These are phyloP conservation scores for Waltiozyma sp. DNA, from an alignment of 1,139 yeast genomes.

Conservation along the genomic window DNA sequence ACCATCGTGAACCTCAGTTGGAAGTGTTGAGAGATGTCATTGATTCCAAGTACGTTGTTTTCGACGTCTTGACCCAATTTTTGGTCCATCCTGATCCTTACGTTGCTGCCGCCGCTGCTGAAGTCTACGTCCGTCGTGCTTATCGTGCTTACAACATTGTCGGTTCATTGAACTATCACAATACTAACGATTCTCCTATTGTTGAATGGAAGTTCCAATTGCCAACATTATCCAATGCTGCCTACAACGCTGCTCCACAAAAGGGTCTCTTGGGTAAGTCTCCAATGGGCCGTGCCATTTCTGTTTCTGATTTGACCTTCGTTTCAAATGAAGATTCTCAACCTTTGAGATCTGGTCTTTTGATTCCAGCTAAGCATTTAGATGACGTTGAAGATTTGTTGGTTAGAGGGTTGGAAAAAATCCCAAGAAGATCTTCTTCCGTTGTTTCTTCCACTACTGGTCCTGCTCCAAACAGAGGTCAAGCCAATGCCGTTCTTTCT, in stretches of 20 bases:
- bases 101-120: constrained; percentile 93
- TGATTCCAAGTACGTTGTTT: constrained; percentile 91
- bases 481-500: constrained; percentile 33
- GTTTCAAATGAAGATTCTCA: constrained; percentile 55
- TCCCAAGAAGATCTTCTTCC: constrained; percentile 35
- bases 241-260: constrained; percentile 54
- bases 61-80: constrained; percentile 90
- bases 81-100: constrained; percentile 74
- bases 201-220: constrained; percentile 87
- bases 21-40: constrained; percentile 81
- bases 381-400: constrained; percentile 86
- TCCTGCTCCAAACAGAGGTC: constrained; percentile 34
- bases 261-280: constrained; percentile 28
- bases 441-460: constrained; percentile 24
- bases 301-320: constrained; percentile 85
- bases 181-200: constrained; percentile 46
- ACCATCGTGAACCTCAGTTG: constrained; percentile 74
- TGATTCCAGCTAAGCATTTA: constrained; percentile 71
- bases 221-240: constrained; percentile 76
- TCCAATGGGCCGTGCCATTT: constrained; percentile 71
- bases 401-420: constrained; percentile 60
- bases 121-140: constrained; percentile 92
- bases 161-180: constrained; percentile 58
- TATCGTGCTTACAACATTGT: constrained; percentile 91
- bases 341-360: constrained; percentile 75